Evolutionary conservation across 106 monocot genomes (phyloP), one percentile per base, ranked within the genome.

Genomic region (Dendrobium chrysotoxum): DNA sequence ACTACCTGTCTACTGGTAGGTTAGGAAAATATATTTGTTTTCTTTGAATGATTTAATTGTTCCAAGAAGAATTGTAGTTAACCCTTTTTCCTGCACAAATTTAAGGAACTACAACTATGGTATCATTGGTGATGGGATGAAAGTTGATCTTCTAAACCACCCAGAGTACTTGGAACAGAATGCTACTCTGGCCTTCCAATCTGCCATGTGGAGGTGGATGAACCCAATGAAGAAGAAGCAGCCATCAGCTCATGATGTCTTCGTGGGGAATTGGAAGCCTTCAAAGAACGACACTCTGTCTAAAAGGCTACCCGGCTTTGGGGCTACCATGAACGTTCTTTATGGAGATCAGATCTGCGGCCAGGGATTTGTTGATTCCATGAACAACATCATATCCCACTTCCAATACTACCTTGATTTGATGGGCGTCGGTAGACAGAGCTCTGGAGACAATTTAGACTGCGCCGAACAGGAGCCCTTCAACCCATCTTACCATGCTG

Each of bases 381-480:
- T 97, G 97, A 97, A 98, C 89, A 86, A 77, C 86, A 82, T 89
- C 39, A 88, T 97, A 42, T 97, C 97, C 25, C 94, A 94, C 82
- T 97, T 92, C 80, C 94, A 91, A 79, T 89, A 97, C 70, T 94
- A 94, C 82, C 97, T 97, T 11, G 94, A 94, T 75, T 80, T 98
- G 72, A 92, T 98, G 94, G 94, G 98, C 35, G 77, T 98, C 72
- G 92, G 98, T 28, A 86, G 94, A 3, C 83, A 92, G 58, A 4
- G 7, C 0, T 94, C 98, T 20, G 94, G 91, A 12, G 94, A 92
- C 44, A 98, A 98, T 72, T 70, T 98, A 71, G 92, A 98, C 73
- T 98, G 94, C 75, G 91, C 90, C 5, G 89, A 91, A 21, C 97
- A 97, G 81, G 85, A 64, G 77, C 76, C 87, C 7, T 92, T 98